Evolutionary conservation across 805 yeast species (phyloP).

Genomic region (Wickerhamiella brachini): DNA sequence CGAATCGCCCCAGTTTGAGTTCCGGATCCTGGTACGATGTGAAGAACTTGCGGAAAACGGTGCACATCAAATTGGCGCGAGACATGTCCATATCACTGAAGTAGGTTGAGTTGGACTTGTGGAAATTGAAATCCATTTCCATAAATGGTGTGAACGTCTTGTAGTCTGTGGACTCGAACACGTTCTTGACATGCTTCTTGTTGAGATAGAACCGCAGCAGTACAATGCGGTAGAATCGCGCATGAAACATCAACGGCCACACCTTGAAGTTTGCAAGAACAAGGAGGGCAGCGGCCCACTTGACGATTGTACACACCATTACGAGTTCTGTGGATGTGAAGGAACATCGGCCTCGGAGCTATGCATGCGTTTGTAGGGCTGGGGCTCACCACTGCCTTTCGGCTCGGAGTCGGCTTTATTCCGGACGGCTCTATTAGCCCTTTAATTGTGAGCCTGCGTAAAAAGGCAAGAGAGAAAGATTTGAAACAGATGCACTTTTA

Average conservation of each 20-base stretch:
- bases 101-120: constrained; percentile 79
- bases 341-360: background rate
- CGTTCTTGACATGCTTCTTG: constrained; percentile 10
- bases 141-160: constrained; percentile 52
- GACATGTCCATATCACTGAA: constrained; percentile 69
- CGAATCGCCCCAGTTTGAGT: constrained; percentile 19
- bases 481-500: too few species aligned
- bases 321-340: background rate
- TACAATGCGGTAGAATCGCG: constrained; percentile 44
- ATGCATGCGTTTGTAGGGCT: background rate
- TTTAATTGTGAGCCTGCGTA: too few species aligned
- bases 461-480: too few species aligned
- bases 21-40: constrained; percentile 28
- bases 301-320: background rate
- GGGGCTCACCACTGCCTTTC: background rate
- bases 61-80: constrained; percentile 48
- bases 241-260: constrained; percentile 51
- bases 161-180: constrained; percentile 32
- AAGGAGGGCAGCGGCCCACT: constrained; percentile 12
- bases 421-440: background rate
- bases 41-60: constrained; percentile 44
- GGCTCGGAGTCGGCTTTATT: background rate
- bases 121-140: constrained; percentile 78
- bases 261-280: constrained; percentile 41
- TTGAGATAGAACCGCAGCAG: constrained; percentile 27